Conservation (phyloP, 2,329 filamentous ascomycete genomes). For the Fusarium pseudoanthophilum region DNA sequence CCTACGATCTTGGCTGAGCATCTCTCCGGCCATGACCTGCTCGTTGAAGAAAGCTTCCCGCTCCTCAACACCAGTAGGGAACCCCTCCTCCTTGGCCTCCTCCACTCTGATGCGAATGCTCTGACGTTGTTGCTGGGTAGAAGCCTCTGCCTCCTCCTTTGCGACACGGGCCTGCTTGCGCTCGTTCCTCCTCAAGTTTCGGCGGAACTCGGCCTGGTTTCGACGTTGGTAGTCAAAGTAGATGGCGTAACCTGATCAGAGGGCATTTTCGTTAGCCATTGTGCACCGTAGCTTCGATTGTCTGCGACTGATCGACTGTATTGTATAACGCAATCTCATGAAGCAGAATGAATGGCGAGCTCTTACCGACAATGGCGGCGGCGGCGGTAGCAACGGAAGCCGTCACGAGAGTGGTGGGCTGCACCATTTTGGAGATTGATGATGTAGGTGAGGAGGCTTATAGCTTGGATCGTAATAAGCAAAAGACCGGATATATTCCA, state of each 20-base stretch:
- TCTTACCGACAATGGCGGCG: constrained; percentile 68
- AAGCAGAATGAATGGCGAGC: constrained; percentile 1
- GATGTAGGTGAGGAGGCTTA: constrained; percentile 22
- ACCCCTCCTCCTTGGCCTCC: constrained; percentile 88
- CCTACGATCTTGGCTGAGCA: constrained; percentile 83
- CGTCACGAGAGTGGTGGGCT: constrained; percentile 66
- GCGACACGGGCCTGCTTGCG: constrained; percentile 76
- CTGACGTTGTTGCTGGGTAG: constrained; percentile 74
- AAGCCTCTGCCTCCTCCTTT: constrained; percentile 76
- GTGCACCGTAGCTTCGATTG: neutral
- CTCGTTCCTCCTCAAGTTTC: constrained; percentile 77
- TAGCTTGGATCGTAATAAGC: constrained; percentile 15
- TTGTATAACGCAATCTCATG: neutral
- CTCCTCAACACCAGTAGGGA: constrained; percentile 89
- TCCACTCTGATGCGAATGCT: constrained; percentile 80
- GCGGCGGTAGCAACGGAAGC: constrained; percentile 70
- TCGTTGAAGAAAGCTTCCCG: constrained; percentile 97
- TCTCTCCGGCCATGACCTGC: constrained; percentile 90
- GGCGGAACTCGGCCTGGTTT: constrained; percentile 72
- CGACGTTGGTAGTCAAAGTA: constrained; percentile 77
- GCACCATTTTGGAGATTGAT: constrained; percentile 53
- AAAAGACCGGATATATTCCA: constrained; percentile 11
- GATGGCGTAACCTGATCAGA: constrained; percentile 67
- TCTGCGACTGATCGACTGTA: neutral
- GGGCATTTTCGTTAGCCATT: constrained; percentile 31